phyloP scores from a whole-genome alignment of 805 yeast species.

The Nakazawaea sp. region DNA sequence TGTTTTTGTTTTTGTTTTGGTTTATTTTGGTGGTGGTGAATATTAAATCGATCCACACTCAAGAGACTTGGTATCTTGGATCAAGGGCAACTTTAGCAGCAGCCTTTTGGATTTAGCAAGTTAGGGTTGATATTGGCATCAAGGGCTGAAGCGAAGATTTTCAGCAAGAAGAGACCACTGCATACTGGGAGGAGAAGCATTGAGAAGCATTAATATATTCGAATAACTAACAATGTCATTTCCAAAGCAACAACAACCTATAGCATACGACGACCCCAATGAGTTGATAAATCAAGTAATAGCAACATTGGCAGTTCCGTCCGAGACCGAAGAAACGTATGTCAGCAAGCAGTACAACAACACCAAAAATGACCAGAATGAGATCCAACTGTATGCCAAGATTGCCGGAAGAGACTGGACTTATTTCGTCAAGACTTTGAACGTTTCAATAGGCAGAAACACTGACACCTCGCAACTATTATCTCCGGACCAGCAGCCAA shows the following conservation, averaged over 20 bases:
- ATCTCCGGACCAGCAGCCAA: slow-evolving; percentile 17
- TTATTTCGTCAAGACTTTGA: slow-evolving; percentile 75
- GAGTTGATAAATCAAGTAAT: slow-evolving; percentile 73
- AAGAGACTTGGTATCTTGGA: too few relatives aligned
- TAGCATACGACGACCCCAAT: slow-evolving; percentile 44
- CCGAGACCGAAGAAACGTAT: slow-evolving; percentile 52
- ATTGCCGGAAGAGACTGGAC: slow-evolving; percentile 94
- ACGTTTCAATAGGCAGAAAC: slow-evolving; percentile 80
- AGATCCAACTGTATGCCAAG: slow-evolving; percentile 97
- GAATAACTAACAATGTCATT: too few relatives aligned
- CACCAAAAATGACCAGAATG: slow-evolving; percentile 58
- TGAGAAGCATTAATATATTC: too few relatives aligned
- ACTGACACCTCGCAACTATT: slow-evolving; percentile 30
- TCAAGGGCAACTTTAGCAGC: too few relatives aligned
- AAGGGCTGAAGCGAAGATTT: too few relatives aligned
- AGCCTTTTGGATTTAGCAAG: too few relatives aligned
- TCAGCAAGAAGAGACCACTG: too few relatives aligned
- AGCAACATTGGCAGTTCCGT: slow-evolving; percentile 61
- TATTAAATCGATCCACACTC: too few relatives aligned
- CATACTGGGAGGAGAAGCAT: too few relatives aligned
- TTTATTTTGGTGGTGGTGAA: too few relatives aligned
- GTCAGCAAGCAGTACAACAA: slow-evolving; percentile 73
- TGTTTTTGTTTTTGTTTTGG: too few relatives aligned
- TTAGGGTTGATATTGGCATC: too few relatives aligned
- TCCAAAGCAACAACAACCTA: slow-evolving; percentile 1